Evolutionary conservation across 2,329 filamentous ascomycete genomes (phyloP), one percentile per base, ranked within the genome.

Genomic region (Ceratocystis variospora): DNA sequence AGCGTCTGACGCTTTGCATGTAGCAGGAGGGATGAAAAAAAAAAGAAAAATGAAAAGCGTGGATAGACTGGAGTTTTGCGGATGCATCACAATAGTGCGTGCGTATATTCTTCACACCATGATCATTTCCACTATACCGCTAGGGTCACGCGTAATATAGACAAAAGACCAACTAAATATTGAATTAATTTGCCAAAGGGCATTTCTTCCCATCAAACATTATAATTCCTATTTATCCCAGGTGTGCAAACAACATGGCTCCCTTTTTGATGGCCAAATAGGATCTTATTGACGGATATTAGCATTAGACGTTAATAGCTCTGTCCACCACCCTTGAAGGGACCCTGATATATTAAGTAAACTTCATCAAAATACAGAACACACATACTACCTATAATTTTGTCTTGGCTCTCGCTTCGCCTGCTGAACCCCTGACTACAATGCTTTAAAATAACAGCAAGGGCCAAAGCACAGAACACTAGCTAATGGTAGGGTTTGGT

Each of bases 231-330:
- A 19, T 48, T 19, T 22, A n/a, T 48, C 46, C 2, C 2, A 48
- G 46, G 22, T 37, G 55, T 59, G 55, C 22, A 37, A 7, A 59
- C 22, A 41, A 41, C 37, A 15, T 37, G 8, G 55, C n/a, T 59
- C 33, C 55, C 55, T 31, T 59, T 59, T 17, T 6, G 33, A 31
- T n/a, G 25, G 15, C 15, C 55, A 59, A 59, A 37, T 31, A 37
- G 28, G 17, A 37, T 19, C 15, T 59, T 59, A 59, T 59, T 59
- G 55, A 37, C 28, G 33, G 55, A 37, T 59, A 59, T 59, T 59
- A 31, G 55, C 19, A 59, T 59, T 59, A 59, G 55, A 17, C 55
- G 31, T 10, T 31, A n/a, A 59, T 59, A 31, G 28, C n/a, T 28
- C 12, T 37, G 28, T 17, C 22, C 33, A 12, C 55, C 55, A 12